A percentile compares a stretch with the other conserved stretches of the same genome.
These are phyloP conservation scores for Aspergillus bombycis DNA, from an alignment of 2,329 filamentous ascomycete genomes.

Conservation along the genomic window DNA sequence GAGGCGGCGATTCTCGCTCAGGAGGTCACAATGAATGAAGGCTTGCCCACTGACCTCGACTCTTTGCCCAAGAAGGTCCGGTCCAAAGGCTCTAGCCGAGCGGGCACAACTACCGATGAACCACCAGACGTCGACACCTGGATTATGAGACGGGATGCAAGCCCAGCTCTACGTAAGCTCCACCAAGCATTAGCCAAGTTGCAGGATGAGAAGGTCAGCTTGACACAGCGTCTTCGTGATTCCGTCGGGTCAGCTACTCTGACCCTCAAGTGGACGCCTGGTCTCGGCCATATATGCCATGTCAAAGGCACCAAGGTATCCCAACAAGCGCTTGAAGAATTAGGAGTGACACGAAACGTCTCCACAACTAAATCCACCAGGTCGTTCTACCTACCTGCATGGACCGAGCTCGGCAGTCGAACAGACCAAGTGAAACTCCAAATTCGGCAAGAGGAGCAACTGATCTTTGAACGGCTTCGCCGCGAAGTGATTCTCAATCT, in stretches of 20 bases:
- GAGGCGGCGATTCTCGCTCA: slow-evolving; percentile 75
- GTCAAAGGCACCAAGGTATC: slow-evolving; percentile 76
- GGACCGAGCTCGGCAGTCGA: slow-evolving; percentile 77
- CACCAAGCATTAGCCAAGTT: slow-evolving; percentile 69
- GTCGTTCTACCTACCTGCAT: slow-evolving; percentile 80
- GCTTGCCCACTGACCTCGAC: slow-evolving; percentile 59
- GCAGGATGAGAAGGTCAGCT: slow-evolving; percentile 59
- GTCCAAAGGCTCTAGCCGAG: slow-evolving; percentile 30
- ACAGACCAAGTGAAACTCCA: slow-evolving; percentile 77
- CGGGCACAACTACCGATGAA: slow-evolving; percentile 38
- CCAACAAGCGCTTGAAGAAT: slow-evolving; percentile 44
- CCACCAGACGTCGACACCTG: slow-evolving; percentile 55
- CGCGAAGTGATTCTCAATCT: slow-evolving; percentile 78
- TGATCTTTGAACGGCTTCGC: slow-evolving; percentile 75
- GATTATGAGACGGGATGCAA: slow-evolving; percentile 70
- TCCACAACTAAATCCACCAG: slow-evolving; percentile 81
- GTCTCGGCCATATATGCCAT: slow-evolving; percentile 87
- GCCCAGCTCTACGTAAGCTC: slow-evolving; percentile 63
- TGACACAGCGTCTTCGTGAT: slow-evolving; percentile 65
- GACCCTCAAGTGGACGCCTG: slow-evolving; percentile 82
- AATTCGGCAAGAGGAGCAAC: slow-evolving; percentile 82
- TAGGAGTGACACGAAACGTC: slow-evolving; percentile 59
- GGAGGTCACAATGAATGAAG: slow-evolving; percentile 69
- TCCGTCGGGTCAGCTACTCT: slow-evolving; percentile 67
- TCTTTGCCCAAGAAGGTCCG: slow-evolving; percentile 57